Evolutionary conservation across 2,329 filamentous ascomycete genomes (phyloP).

Genomic region (Pseudogymnoascus sp.): DNA sequence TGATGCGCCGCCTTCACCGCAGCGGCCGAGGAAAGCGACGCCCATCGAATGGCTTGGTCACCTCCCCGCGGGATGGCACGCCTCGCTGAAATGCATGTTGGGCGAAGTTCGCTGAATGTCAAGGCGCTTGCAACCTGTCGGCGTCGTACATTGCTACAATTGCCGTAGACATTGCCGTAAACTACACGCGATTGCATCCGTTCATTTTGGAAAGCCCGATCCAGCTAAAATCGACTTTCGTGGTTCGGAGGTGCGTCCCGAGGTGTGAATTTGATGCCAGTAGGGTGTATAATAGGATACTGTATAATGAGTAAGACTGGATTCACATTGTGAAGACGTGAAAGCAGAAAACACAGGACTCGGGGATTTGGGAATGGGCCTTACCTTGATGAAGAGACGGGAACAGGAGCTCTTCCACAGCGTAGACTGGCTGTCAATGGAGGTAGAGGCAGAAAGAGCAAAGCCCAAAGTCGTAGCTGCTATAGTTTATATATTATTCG

Average conservation of each 20-base stretch:
- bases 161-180: slow-evolving; percentile 16
- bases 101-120: background rate
- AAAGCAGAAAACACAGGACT: background rate
- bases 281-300: background rate
- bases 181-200: slow-evolving; percentile 27
- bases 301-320: background rate
- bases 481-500: background rate
- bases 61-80: background rate
- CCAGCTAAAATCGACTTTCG: background rate
- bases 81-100: background rate
- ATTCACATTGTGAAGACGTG: background rate
- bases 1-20: background rate
- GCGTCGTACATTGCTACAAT: slow-evolving; percentile 4
- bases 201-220: slow-evolving; percentile 22
- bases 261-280: background rate
- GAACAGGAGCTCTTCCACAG: too few species aligned
- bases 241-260: background rate
- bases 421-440: background rate
- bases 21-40: background rate
- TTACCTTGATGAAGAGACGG: background rate
- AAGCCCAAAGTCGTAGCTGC: background rate
- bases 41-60: background rate
- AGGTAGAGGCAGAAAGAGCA: background rate
- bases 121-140: background rate
- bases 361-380: background rate